Conservation (phyloP, 345 rosid species). For the Cardamine resedifolia region DNA sequence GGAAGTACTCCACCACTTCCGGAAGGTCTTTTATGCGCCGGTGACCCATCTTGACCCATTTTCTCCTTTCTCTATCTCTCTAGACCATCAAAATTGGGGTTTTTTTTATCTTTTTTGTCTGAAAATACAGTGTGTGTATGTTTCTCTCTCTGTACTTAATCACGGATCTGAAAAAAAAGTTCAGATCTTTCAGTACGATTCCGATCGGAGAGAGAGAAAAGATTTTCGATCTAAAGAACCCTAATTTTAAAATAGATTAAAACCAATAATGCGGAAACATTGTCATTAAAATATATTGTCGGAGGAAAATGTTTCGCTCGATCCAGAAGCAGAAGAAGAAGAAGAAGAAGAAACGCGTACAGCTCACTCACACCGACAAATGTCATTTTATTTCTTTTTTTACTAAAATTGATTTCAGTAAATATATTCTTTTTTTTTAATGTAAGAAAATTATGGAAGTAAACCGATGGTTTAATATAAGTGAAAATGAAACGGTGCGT, state of each 20-base stretch:
- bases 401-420: not conserved
- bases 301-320: slow-evolving; percentile 29
- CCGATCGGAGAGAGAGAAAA: slow-evolving; percentile 25
- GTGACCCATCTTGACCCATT: slow-evolving; percentile 72
- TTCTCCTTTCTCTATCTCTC: not conserved
- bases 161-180: slow-evolving; percentile 28
- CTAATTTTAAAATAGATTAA: slow-evolving; percentile 28
- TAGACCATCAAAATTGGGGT: slow-evolving; percentile 21
- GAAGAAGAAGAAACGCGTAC: slow-evolving; percentile 32
- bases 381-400: not conserved
- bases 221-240: slow-evolving; percentile 37
- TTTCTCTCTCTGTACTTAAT: slow-evolving; percentile 17
- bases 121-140: not conserved
- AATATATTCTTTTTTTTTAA: not conserved
- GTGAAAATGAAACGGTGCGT: slow-evolving; percentile 13
- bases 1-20: slow-evolving; percentile 52
- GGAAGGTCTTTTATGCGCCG: slow-evolving; percentile 68
- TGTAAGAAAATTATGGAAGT: not conserved
- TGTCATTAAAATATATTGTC: slow-evolving; percentile 31
- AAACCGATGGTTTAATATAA: not conserved
- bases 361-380: slow-evolving; percentile 40
- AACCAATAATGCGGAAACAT: slow-evolving; percentile 37
- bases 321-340: slow-evolving; percentile 8
- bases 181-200: slow-evolving; percentile 33
- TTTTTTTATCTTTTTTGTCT: not conserved